These are phyloP conservation scores for Colletotrichum shisoi DNA, from an alignment of 2,329 filamentous ascomycete species.

Conservation along the genomic window DNA sequence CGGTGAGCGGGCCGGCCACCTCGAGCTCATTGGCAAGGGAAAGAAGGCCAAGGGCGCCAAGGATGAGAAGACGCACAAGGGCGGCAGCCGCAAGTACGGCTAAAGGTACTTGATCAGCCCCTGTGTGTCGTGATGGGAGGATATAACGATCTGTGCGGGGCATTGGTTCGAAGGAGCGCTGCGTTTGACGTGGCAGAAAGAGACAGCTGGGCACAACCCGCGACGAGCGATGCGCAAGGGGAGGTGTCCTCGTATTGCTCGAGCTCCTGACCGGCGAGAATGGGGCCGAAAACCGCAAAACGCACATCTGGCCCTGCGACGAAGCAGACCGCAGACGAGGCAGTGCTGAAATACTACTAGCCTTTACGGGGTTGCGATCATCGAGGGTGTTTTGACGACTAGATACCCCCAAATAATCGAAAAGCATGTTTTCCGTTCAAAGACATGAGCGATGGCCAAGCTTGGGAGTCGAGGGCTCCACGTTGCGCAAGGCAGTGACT, in stretches of 20 bases:
- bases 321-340: neutral
- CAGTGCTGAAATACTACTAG: neutral
- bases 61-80: conserved; percentile 53
- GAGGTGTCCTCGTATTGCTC: neutral
- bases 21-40: conserved; percentile 66
- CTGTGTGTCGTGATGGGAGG: neutral
- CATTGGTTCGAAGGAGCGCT: neutral
- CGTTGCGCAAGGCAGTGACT: neutral
- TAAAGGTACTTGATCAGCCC: conserved; percentile 47
- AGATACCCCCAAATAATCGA: conserved; percentile 32
- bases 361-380: neutral
- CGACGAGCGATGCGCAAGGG: neutral
- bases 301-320: neutral
- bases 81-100: conserved; percentile 65
- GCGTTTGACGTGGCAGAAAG: neutral
- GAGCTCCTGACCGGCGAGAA: neutral
- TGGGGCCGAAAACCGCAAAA: neutral
- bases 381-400: conserved; percentile 8
- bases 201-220: neutral
- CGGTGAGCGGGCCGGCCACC: conserved; percentile 65
- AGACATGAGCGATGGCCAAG: neutral
- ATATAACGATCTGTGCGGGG: neutral
- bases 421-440: conserved; percentile 23
- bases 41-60: conserved; percentile 54
- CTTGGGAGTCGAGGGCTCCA: neutral